Conservation (phyloP, 2,329 filamentous ascomycete species). For the Zymoseptoria pseudotritici region DNA sequence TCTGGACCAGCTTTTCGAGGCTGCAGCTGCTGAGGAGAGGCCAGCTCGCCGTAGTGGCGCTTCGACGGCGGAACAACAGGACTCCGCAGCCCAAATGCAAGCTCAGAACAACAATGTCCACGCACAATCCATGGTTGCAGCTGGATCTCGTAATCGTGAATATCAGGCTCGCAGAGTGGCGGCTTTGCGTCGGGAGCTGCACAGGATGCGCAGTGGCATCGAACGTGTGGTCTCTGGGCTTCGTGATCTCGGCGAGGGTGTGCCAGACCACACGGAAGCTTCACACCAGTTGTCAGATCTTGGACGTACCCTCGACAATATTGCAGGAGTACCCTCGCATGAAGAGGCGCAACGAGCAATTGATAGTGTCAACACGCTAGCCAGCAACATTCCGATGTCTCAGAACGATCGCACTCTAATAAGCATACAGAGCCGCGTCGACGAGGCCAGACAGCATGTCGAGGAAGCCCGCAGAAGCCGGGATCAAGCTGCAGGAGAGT, state of each 20-base stretch:
- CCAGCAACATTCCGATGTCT: slow-evolving; percentile 7
- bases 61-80: not conserved
- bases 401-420: slow-evolving; percentile 19
- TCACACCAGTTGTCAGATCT: slow-evolving; percentile 23
- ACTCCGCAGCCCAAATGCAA: no score
- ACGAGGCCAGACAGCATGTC: slow-evolving; percentile 25
- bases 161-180: slow-evolving; percentile 30
- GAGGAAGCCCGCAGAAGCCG: slow-evolving; percentile 27
- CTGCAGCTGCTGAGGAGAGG: slow-evolving; percentile 22
- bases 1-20: slow-evolving; percentile 28
- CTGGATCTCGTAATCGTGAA: slow-evolving; percentile 26
- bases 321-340: slow-evolving; percentile 16
- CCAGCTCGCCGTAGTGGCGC: not conserved
- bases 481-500: slow-evolving; percentile 27
- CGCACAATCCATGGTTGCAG: slow-evolving; percentile 22
- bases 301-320: slow-evolving; percentile 25
- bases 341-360: slow-evolving; percentile 19
- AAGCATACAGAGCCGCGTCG: slow-evolving; percentile 24
- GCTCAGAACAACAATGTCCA: slow-evolving; percentile 15
- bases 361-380: slow-evolving; percentile 17
- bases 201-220: slow-evolving; percentile 32
- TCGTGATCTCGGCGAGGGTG: slow-evolving; percentile 29
- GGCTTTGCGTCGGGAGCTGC: slow-evolving; percentile 31
- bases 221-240: slow-evolving; percentile 32
- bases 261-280: slow-evolving; percentile 27